Evolutionary conservation across 305 asterid species (phyloP).

Genomic region (Fraxinus albicans): DNA sequence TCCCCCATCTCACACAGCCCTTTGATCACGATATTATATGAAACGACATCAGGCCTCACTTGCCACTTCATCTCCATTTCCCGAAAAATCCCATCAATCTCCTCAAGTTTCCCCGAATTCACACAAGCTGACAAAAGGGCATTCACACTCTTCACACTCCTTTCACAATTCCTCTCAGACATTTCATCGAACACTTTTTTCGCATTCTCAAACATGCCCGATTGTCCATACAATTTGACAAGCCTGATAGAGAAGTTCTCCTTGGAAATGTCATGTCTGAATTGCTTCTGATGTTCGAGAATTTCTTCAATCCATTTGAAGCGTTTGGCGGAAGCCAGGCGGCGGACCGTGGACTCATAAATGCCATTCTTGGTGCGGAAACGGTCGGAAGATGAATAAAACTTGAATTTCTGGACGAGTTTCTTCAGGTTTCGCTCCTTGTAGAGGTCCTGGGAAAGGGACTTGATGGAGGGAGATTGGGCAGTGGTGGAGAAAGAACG

Average conservation of each 20-base stretch:
- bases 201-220: conserved; percentile 41
- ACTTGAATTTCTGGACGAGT: conserved; percentile 40
- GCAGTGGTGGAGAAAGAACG: conserved; percentile 26
- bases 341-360: conserved; percentile 39
- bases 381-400: conserved; percentile 22
- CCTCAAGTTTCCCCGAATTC: conserved; percentile 28
- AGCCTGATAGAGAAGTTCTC: conserved; percentile 39
- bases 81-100: conserved; percentile 27
- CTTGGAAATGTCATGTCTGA: conserved; percentile 29
- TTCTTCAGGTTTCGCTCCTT: conserved; percentile 39
- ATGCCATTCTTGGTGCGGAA: conserved; percentile 42
- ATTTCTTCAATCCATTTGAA: conserved; percentile 43
- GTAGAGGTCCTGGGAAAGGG: conserved; percentile 30
- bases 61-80: conserved; percentile 32
- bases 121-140: conserved; percentile 48
- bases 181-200: conserved; percentile 47
- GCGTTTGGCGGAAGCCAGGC: conserved; percentile 40
- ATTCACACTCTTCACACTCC: conserved; percentile 40
- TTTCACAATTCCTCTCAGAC: conserved; percentile 31
- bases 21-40: conserved; percentile 35
- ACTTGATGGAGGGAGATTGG: conserved; percentile 14
- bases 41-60: conserved; percentile 33
- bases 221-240: conserved; percentile 33
- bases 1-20: conserved; percentile 25
- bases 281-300: conserved; percentile 45